Base-by-base conservation (phyloP, 805 yeast species). In the Starmerella bacillaris region DNA sequence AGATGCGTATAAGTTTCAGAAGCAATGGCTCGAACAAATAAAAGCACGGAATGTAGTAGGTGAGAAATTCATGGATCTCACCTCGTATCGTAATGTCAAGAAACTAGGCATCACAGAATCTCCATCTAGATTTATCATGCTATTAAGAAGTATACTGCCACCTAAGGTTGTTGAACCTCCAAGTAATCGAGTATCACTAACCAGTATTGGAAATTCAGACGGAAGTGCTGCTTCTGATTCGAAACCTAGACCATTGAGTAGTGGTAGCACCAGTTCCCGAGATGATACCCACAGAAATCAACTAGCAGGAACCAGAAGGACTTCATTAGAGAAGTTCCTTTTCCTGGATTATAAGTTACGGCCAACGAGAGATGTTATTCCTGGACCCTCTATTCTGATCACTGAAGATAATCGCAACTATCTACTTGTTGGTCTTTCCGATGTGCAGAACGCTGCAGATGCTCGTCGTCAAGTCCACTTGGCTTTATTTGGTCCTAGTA, bases 21-120 rank as follows among this genome's bases (percentile, higher is more conserved):
- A 64, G 3, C 60, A 74, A 11, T 83, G 94, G 94, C 59, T 67
- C n/a, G 67, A 61, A 4, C 65, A 72, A 14, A 77, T 83, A 53
- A 57, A 58, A 27, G 61, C 62, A 29, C 63, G 70, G 40, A 68
- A 69, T 33, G 59, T 83, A 3, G 58, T 63, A 7, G 82, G 83
- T 0, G 65, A 69, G 31, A 58, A 65, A 19, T 82, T 83, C 46
- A 53, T 82, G 18, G 72, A 68, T 33, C 58, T 83, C 44, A 65
- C 72, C 33, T 78, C 74, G 29, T 77, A 76, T 51, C 79, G 74
- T 30, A 65, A 70, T 20, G 66, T 80, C 60, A 58, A 56, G 43
- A 38, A 46, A 19, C 43, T 55, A 26, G 60, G 53, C 61, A 60
- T 44, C 45, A 48, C 45, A 28, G 66, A 67, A 36, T 67, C 69